phyloP scores from a whole-genome alignment of 345 rosid genomes.

The Boechera divaricarpa region DNA sequence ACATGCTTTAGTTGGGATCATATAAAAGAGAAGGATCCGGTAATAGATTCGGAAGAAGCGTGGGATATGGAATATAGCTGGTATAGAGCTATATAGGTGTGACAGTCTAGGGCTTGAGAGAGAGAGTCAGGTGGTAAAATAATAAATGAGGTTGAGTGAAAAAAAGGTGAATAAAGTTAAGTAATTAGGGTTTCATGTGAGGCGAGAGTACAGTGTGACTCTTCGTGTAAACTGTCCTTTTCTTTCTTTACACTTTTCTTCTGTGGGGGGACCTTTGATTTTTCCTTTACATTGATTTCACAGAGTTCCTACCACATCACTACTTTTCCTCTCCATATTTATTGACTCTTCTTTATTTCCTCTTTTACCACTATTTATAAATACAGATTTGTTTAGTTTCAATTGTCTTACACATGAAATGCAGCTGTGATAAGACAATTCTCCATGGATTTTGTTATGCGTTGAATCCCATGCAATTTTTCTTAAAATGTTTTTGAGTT shows the following conservation, averaged over 20 bases:
- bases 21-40: constrained; percentile 39
- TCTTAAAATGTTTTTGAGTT: background rate
- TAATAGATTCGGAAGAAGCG: constrained; percentile 43
- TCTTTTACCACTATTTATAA: constrained; percentile 29
- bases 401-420: constrained; percentile 28
- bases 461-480: constrained; percentile 35
- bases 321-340: constrained; percentile 1
- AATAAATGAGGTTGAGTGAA: constrained; percentile 29
- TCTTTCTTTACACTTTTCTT: constrained; percentile 12
- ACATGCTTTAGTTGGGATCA: constrained; percentile 23
- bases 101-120: constrained; percentile 38
- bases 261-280: constrained; percentile 40
- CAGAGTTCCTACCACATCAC: constrained; percentile 30
- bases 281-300: constrained; percentile 30
- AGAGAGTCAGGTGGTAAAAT: constrained; percentile 38
- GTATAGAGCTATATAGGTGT: constrained; percentile 29
- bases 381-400: constrained; percentile 35
- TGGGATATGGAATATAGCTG: constrained; percentile 41
- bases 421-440: constrained; percentile 35
- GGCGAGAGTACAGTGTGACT: constrained; percentile 32
- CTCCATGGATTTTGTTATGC: constrained; percentile 28
- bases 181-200: constrained; percentile 46
- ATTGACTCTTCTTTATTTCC: constrained; percentile 23
- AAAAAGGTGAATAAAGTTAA: constrained; percentile 40
- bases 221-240: constrained; percentile 50